Evolutionary conservation across 345 rosid species (phyloP), one percentile per base, ranked within the genome.

Genomic region (Brassica rapa): DNA sequence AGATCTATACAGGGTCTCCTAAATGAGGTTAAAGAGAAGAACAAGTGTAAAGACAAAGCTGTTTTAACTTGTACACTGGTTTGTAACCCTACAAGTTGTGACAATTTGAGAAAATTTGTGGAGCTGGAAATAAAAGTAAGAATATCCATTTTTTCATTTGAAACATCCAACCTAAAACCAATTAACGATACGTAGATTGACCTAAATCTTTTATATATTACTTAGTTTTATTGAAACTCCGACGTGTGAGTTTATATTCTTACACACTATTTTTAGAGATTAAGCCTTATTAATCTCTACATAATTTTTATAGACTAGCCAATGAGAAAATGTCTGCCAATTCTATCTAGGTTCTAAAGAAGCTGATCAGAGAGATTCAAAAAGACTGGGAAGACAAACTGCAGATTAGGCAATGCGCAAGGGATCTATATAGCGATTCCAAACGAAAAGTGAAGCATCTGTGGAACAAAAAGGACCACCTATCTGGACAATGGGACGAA

Each of bases 1-100:
- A 71, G 65, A 70, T 29, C 33, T 51, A 23, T 5, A 77, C 7
- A 37, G 24, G 35, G 29, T 37, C 57, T 53, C 32, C n/a, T 77
- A 4, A 63, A 70, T 10, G 71, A 77, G 25, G 75, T 70, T 16
- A 69, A 23, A 62, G 70, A 62, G 63, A 70, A 70, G 11, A 69
- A 77, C 55, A 77, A 69, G 10, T 49, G 64, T 62, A 69, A 16
- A 77, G 63, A 69, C 41, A 69, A 49, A 49, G 41, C 69, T 77
- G 62, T 77, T 33, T 41, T 23, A 21, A 61, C 55, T 33, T 77
- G 29, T 69, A 23, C 29, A 46, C 9, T 46, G 4, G 32, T 24
- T 35, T 70, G 60, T 27, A 77, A 55, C 23, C 46, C 59, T 9
- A 53, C 76, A 53, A 70, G 6, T 16, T 30, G 12, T 15, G 66